A percentile compares a stretch with the other conserved stretches of the same genome.
Evolutionary conservation across 2,329 filamentous ascomycete species (phyloP).

Genomic region (Ophiostoma pallidulum): DNA sequence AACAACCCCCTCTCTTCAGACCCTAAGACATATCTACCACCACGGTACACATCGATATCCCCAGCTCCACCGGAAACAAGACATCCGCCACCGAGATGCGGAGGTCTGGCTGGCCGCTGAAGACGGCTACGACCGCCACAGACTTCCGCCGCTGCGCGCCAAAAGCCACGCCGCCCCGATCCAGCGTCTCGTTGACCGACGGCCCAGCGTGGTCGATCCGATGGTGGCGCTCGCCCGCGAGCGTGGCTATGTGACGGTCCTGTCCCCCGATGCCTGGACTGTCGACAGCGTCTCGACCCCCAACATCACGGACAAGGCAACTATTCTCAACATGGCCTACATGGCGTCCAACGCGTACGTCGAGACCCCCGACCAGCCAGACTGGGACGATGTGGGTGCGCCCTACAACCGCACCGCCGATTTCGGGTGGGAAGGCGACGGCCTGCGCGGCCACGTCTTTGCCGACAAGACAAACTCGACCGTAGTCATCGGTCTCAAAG

Average conservation of each 20-base stretch:
- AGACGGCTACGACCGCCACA: conserved; percentile 43
- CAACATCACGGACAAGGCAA: conserved; percentile 76
- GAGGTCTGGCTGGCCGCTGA: conserved; percentile 54
- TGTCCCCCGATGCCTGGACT: conserved; percentile 71
- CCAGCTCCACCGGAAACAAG: conserved; percentile 63
- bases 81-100: conserved; percentile 52
- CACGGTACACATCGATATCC: conserved; percentile 78
- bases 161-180: conserved; percentile 61
- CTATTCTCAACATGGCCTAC: conserved; percentile 71
- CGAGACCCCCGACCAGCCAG: conserved; percentile 55
- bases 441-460: conserved; percentile 85
- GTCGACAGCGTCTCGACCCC: conserved; percentile 70
- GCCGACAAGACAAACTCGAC: conserved; percentile 78
- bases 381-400: conserved; percentile 74
- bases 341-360: conserved; percentile 91
- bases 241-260: conserved; percentile 55
- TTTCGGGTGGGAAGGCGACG: conserved; percentile 89
- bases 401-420: conserved; percentile 78
- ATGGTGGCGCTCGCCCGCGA: conserved; percentile 65
- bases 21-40: conserved; percentile 82
- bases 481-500: conserved; percentile 85
- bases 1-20: conserved; percentile 27
- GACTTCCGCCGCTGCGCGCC: conserved; percentile 45
- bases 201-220: conserved; percentile 65
- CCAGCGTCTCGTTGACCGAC: conserved; percentile 70